phyloP scores from a whole-genome alignment of 345 rosid genomes.

The Fremontodendron californicum region DNA sequence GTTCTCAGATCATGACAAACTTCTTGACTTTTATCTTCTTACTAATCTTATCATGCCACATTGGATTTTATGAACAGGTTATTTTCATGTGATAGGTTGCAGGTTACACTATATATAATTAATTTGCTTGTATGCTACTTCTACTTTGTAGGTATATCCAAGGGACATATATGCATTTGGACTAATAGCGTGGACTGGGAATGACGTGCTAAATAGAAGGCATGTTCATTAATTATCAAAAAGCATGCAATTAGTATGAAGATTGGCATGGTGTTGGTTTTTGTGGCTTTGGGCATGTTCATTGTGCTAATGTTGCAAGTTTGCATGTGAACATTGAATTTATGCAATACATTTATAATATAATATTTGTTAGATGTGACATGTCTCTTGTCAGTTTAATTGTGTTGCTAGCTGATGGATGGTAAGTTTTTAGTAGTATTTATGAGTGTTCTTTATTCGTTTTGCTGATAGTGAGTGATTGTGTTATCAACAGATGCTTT shows the following conservation, averaged over 20 bases:
- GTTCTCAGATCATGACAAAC: not conserved
- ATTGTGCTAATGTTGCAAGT: not conserved
- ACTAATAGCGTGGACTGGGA: constrained; percentile 93
- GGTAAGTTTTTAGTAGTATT: not conserved
- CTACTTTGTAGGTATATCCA: constrained; percentile 66
- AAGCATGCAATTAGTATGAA: not conserved
- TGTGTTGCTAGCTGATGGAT: not conserved
- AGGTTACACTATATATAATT: not conserved
- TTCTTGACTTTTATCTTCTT: not conserved
- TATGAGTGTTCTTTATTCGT: not conserved
- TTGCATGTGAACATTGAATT: not conserved
- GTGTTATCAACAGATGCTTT: not conserved
- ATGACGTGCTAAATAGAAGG: constrained; percentile 91
- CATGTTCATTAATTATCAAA: constrained; percentile 14
- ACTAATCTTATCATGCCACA: not conserved
- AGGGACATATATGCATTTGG: constrained; percentile 85
- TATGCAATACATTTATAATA: not conserved
- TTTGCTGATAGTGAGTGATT: not conserved
- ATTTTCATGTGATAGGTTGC: not conserved
- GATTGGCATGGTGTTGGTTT: not conserved
- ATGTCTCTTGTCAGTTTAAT: not conserved
- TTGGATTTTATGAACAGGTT: not conserved
- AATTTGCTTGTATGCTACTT: constrained; percentile 7
- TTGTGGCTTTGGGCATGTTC: not conserved
- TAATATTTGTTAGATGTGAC: not conserved